phyloP scores from a whole-genome alignment of 768 basidiomycete species.

The Russula olivacea region DNA sequence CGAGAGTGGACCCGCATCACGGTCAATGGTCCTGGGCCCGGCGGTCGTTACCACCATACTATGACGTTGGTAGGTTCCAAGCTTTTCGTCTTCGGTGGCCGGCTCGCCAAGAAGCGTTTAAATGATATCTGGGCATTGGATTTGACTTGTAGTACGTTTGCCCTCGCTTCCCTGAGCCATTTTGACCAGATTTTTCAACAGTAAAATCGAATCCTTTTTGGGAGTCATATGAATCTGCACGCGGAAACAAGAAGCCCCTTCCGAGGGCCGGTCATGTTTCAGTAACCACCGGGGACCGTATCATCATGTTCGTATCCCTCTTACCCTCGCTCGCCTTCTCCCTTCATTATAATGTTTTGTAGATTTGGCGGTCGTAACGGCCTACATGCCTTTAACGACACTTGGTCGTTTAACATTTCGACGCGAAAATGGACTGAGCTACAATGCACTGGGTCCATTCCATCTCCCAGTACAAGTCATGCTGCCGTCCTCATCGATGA shows the following conservation, averaged over 20 bases:
- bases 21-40: constrained; percentile 69
- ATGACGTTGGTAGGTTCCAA: constrained; percentile 87
- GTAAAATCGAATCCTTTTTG: constrained; percentile 79
- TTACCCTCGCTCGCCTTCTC: too few relatives aligned
- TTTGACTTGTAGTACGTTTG: constrained; percentile 76
- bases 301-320: too few relatives aligned
- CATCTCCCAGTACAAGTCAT: constrained; percentile 91
- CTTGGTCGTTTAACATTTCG: constrained; percentile 86
- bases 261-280: constrained; percentile 82
- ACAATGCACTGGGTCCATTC: constrained; percentile 93
- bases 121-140: constrained; percentile 96
- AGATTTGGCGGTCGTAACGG: constrained; percentile 89
- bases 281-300: too few relatives aligned
- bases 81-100: constrained; percentile 97
- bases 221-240: constrained; percentile 65
- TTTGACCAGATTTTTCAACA: constrained; percentile 30
- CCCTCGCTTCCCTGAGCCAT: constrained; percentile 8
- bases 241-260: constrained; percentile 58
- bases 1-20: constrained; percentile 92
- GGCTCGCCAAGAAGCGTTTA: constrained; percentile 88
- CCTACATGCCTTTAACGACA: constrained; percentile 98
- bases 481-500: constrained; percentile 95
- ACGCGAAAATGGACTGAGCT: constrained; percentile 85
- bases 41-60: constrained; percentile 91
- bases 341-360: too few relatives aligned